Percentiles rank a stretch among this genome's conserved stretches.
Conservation (phyloP, 2,329 filamentous ascomycete species). For the Penicillium sp. region DNA sequence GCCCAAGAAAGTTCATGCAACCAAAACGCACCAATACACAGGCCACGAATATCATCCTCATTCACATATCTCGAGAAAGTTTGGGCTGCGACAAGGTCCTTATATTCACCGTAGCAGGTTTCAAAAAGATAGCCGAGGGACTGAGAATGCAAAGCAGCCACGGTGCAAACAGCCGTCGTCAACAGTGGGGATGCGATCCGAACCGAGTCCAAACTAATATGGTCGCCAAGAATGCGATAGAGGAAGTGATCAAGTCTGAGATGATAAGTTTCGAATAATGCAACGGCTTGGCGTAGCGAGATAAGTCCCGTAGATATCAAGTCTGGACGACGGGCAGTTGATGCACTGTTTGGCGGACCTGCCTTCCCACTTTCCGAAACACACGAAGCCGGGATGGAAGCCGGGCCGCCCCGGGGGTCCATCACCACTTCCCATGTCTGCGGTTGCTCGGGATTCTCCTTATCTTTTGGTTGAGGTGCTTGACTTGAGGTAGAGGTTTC, state of each 20-base stretch:
- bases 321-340: constrained; percentile 26
- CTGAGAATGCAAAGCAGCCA: constrained; percentile 44
- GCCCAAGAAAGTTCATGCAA: constrained; percentile 42
- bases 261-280: constrained; percentile 42
- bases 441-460: constrained; percentile 15
- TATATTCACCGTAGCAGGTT: constrained; percentile 43
- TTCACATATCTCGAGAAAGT: constrained; percentile 46
- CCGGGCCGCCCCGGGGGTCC: constrained; percentile 37
- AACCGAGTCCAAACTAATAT: constrained; percentile 36
- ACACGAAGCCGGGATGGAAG: constrained; percentile 23
- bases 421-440: constrained; percentile 38
- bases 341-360: constrained; percentile 2
- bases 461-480: constrained; percentile 1
- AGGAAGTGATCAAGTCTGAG: constrained; percentile 47
- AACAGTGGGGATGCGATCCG: constrained; percentile 42
- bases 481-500: constrained; percentile 3
- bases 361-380: constrained; percentile 15
- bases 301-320: constrained; percentile 46
- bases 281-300: constrained; percentile 42
- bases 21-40: constrained; percentile 51
- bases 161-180: constrained; percentile 45
- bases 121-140: constrained; percentile 27
- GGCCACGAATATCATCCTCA: constrained; percentile 44
- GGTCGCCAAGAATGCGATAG: constrained; percentile 31
- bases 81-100: constrained; percentile 40